Conservation (phyloP, 2,329 filamentous ascomycete species). For the Moelleriella libera region DNA sequence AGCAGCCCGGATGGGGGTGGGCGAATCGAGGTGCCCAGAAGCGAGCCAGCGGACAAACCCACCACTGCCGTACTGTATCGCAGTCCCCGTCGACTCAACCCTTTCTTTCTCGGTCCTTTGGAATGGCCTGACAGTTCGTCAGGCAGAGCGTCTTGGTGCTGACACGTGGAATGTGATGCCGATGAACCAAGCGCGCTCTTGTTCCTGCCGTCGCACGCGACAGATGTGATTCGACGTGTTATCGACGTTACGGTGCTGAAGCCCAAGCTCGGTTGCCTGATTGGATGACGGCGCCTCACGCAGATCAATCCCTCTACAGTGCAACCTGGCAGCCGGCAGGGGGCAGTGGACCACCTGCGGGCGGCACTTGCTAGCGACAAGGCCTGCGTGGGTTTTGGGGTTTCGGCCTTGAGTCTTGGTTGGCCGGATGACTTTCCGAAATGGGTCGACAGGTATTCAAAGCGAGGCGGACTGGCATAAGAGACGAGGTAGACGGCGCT, state of each 20-base stretch:
- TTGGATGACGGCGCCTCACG: background rate
- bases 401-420: background rate
- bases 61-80: background rate
- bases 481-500: background rate
- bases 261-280: background rate
- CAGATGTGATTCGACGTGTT: slow-evolving; percentile 2
- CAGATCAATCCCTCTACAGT: background rate
- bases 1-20: background rate
- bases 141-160: background rate
- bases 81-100: background rate
- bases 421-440: slow-evolving; percentile 1
- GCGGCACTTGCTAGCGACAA: slow-evolving; percentile 1
- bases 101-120: background rate
- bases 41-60: background rate
- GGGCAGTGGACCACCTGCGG: background rate
- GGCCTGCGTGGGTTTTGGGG: background rate
- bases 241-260: background rate
- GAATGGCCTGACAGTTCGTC: background rate
- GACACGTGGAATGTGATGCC: background rate
- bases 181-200: background rate
- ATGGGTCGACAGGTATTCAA: background rate
- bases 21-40: background rate
- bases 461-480: background rate
- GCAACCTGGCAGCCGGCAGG: background rate
- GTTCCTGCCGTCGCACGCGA: background rate